Conservation (phyloP, 768 basidiomycete species). For the Ramaria rubella region DNA sequence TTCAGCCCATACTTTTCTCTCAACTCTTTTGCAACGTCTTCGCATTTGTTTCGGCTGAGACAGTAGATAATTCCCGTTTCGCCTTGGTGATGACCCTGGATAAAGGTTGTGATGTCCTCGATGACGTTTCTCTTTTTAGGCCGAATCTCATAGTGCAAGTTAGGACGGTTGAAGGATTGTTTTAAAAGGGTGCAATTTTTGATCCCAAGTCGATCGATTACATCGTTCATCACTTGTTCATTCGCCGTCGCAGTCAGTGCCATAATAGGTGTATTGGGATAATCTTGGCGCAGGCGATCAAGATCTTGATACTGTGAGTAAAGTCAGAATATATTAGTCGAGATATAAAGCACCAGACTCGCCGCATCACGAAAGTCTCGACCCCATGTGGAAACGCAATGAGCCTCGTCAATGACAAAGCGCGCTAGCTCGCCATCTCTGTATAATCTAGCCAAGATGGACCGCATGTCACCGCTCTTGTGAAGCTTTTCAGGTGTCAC, state of each 20-base stretch:
- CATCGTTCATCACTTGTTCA: slow-evolving; percentile 67
- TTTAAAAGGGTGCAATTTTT: slow-evolving; percentile 49
- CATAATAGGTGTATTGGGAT: slow-evolving; percentile 83
- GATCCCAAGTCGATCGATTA: slow-evolving; percentile 64
- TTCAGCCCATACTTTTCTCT: slow-evolving; percentile 48
- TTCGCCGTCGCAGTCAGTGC: slow-evolving; percentile 96
- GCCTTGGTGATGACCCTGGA: slow-evolving; percentile 48
- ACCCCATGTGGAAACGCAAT: slow-evolving; percentile 93
- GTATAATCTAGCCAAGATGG: slow-evolving; percentile 54
- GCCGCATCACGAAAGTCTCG: slow-evolving; percentile 86
- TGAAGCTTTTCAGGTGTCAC: slow-evolving; percentile 88
- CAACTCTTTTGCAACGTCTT: slow-evolving; percentile 69
- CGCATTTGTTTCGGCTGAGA: slow-evolving; percentile 62
- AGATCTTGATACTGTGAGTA: slow-evolving; percentile 57
- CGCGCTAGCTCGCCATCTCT: slow-evolving; percentile 56
- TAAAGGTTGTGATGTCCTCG: slow-evolving; percentile 58
- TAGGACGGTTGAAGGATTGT: slow-evolving; percentile 92
- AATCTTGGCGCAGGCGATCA: slow-evolving; percentile 61
- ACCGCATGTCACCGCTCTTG: slow-evolving; percentile 49
- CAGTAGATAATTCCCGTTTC: slow-evolving; percentile 86
- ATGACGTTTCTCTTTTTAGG: slow-evolving; percentile 38
- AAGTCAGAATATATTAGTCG: background rate
- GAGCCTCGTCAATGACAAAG: slow-evolving; percentile 95
- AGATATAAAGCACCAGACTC: slow-evolving; percentile 21
- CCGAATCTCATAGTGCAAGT: slow-evolving; percentile 69